phyloP scores from a whole-genome alignment of 176 grass and related monocot species.

The Aegilops bicornis region DNA sequence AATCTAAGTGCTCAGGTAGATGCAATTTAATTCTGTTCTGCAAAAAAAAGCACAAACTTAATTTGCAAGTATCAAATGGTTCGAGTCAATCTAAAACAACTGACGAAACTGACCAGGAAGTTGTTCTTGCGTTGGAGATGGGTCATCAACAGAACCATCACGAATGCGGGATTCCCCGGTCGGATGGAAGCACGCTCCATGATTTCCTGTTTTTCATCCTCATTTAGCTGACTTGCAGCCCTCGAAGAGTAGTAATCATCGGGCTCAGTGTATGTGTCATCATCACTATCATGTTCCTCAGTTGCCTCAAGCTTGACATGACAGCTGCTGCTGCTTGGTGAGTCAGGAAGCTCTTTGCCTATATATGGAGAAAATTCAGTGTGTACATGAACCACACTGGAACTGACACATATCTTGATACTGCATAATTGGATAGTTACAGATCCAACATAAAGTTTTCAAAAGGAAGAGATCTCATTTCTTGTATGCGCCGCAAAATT shows the following conservation, averaged over 20 bases:
- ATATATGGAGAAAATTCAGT: not conserved
- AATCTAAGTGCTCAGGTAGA: not conserved
- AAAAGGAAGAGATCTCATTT: not conserved
- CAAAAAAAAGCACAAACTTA: too few species aligned
- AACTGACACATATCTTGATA: not conserved
- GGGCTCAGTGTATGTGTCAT: not conserved
- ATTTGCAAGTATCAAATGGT: too few species aligned
- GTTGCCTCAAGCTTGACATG: not conserved
- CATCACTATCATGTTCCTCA: conserved; percentile 15
- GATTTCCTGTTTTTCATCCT: conserved; percentile 20
- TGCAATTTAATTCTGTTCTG: too few species aligned
- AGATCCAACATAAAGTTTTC: not conserved
- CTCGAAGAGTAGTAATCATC: not conserved
- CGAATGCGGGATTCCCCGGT: conserved; percentile 41
- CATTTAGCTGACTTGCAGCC: not conserved
- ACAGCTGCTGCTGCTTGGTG: not conserved
- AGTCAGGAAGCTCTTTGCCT: conserved; percentile 7
- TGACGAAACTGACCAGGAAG: conserved; percentile 27
- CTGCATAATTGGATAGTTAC: not conserved
- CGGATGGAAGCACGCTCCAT: not conserved
- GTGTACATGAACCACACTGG: too few species aligned
- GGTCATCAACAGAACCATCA: conserved; percentile 13
- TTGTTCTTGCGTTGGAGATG: not conserved
- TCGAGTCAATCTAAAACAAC: too few species aligned
- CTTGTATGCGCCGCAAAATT: not conserved